Percentiles rank a stretch among this genome's conserved stretches.
phyloP scores from a whole-genome alignment of 106 monocot genomes.

The Apostasia ramifera region DNA sequence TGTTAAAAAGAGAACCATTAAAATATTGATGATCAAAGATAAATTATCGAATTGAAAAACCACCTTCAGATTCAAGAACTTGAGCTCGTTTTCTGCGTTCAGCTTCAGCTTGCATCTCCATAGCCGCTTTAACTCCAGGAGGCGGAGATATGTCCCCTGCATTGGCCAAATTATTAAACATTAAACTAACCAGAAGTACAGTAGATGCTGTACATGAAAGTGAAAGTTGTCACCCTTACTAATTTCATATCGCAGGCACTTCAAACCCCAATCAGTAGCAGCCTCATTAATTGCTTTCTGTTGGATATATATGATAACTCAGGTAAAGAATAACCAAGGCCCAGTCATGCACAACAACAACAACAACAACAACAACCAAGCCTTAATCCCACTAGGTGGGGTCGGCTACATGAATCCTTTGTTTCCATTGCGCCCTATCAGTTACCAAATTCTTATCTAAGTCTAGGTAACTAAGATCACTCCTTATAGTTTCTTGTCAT shows the following conservation, averaged over 20 bases:
- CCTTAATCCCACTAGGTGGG: too few species aligned
- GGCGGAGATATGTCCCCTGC: constrained; percentile 95
- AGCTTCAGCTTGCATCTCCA: constrained; percentile 99
- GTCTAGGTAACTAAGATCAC: too few species aligned
- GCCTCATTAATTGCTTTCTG: constrained; percentile 92
- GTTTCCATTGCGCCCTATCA: too few species aligned
- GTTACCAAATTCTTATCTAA: too few species aligned
- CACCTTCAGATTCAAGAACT: constrained; percentile 97
- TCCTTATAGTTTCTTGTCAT: too few species aligned
- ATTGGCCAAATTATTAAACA: constrained; percentile 1
- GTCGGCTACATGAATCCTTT: too few species aligned
- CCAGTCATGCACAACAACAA: neutral
- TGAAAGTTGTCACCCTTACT: constrained; percentile 28
- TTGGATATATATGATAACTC: constrained; percentile 6
- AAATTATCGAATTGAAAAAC: constrained; percentile 3
- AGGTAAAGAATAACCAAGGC: neutral
- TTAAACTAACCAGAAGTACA: neutral
- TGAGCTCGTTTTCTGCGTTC: constrained; percentile 96
- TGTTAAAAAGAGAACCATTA: neutral
- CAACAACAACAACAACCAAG: too few species aligned
- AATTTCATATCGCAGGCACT: constrained; percentile 93
- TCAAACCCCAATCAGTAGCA: constrained; percentile 84
- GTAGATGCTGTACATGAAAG: constrained; percentile 1
- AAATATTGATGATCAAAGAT: neutral
- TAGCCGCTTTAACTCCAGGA: constrained; percentile 79